Evolutionary conservation across 495 filamentous ascomycete species (phyloP), one percentile per base, ranked within the genome.

Genomic region (Geoglossum glabrum): DNA sequence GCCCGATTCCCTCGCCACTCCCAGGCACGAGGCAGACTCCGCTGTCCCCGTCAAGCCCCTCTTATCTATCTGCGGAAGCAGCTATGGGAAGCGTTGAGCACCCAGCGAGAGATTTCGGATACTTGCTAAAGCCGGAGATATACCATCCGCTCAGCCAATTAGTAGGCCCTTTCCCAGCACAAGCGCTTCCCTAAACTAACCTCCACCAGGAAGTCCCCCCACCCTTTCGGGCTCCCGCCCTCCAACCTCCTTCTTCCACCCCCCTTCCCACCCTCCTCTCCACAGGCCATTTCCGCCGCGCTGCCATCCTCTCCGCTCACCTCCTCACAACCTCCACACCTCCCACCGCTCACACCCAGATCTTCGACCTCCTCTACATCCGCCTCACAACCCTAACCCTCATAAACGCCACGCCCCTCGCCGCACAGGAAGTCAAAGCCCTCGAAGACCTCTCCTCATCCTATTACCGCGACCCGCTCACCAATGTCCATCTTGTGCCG

Each of bases 331-430:
- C 78, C 25, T 69, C 73, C 50, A 69, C 79, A 13, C 65, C 72
- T 30, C 73, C 77, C 0, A 73, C 75, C 2, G 79, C 90, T 63
- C 70, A 76, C 57, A 70, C 67, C 6, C 65, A 73, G 31, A 83
- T 97, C 31, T 89, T 95, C 67, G 67, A 73, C 19, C 74, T 96
- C 23, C 74, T 93, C 36, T 89, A 95, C 70, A 82, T 79, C 9
- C 85, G 92, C 2, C 76, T 96, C 1, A 78, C 85, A n/a, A 88
- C 83, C 60, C 75, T 98, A 7, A 83, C 83, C 25, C 76, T 96
- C 1, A 74, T 80, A 15, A 78, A 81, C 55, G 78, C 85, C 64
- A 78, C 78, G 26, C 65, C 79, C 10, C 72, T 94, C 28, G 92
- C 92, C 2, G 85, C 86, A 0, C 84, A 90, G 63, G 92, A 98